Percentiles rank a stretch among this genome's conserved stretches.
These are phyloP conservation scores for Carex arenaria DNA, from an alignment of 202 grass and related monocot genomes.

Conservation along the genomic window DNA sequence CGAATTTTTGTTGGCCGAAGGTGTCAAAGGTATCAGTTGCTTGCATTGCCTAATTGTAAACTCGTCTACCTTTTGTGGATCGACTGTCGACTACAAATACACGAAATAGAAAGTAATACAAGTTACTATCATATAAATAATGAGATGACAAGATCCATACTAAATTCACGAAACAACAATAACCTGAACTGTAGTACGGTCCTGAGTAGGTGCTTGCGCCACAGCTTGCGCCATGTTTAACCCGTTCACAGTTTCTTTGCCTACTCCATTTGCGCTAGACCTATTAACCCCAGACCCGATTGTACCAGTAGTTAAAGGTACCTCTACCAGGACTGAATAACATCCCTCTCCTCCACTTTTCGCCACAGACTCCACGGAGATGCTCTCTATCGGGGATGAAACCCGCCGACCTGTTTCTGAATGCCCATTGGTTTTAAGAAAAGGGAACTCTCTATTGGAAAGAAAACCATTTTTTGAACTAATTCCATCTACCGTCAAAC, in stretches of 20 bases:
- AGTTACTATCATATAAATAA: background rate
- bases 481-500: constrained; percentile 29
- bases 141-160: background rate
- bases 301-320: constrained; percentile 35
- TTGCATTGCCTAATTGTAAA: constrained; percentile 32
- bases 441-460: constrained; percentile 72
- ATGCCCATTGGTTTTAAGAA: constrained; percentile 46
- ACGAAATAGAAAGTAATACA: background rate
- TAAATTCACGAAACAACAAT: constrained; percentile 15
- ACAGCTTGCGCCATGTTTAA: constrained; percentile 85
- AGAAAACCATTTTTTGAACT: constrained; percentile 37
- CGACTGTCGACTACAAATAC: constrained; percentile 19
- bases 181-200: constrained; percentile 54
- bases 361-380: constrained; percentile 19
- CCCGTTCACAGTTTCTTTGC: constrained; percentile 42
- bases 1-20: constrained; percentile 26
- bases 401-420: constrained; percentile 37
- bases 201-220: constrained; percentile 57
- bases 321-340: constrained; percentile 51
- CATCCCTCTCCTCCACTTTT: constrained; percentile 36
- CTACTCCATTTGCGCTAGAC: constrained; percentile 29
- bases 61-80: constrained; percentile 40
- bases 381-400: constrained; percentile 51
- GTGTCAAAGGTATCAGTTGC: constrained; percentile 42
- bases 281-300: constrained; percentile 30